phyloP scores from a whole-genome alignment of 2,329 filamentous ascomycete genomes.

The Stachybotrys elegans region DNA sequence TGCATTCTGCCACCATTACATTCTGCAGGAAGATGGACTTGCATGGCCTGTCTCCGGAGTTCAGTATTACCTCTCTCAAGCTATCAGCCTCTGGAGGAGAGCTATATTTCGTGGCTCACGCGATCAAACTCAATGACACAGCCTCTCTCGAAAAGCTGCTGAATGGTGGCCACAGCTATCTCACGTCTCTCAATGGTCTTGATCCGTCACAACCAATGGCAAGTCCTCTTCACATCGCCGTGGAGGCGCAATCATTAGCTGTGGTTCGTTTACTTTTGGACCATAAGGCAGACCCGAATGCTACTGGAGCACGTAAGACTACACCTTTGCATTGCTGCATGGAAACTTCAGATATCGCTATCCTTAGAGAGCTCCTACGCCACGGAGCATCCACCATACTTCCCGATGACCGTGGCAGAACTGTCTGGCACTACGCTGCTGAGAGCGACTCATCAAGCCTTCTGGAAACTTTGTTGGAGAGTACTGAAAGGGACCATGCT shows the following conservation, averaged over 20 bases:
- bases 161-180: not conserved
- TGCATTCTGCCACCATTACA: not conserved
- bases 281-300: not conserved
- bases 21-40: not conserved
- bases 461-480: not conserved
- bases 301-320: not conserved
- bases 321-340: not conserved
- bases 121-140: not conserved
- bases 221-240: not conserved
- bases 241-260: not conserved
- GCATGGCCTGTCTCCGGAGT: not conserved
- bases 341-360: not conserved
- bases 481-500: not conserved
- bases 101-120: not conserved
- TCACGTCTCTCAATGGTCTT: not conserved
- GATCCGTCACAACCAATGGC: not conserved
- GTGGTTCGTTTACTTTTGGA: not conserved
- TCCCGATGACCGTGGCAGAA: not conserved
- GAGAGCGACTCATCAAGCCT: not conserved
- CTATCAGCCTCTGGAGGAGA: not conserved
- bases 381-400: not conserved
- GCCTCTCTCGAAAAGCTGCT: not conserved
- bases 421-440: not conserved
- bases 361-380: not conserved
- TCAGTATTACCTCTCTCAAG: no score